phyloP scores from a whole-genome alignment of 495 filamentous ascomycete genomes.

The Terfezia claveryi region DNA sequence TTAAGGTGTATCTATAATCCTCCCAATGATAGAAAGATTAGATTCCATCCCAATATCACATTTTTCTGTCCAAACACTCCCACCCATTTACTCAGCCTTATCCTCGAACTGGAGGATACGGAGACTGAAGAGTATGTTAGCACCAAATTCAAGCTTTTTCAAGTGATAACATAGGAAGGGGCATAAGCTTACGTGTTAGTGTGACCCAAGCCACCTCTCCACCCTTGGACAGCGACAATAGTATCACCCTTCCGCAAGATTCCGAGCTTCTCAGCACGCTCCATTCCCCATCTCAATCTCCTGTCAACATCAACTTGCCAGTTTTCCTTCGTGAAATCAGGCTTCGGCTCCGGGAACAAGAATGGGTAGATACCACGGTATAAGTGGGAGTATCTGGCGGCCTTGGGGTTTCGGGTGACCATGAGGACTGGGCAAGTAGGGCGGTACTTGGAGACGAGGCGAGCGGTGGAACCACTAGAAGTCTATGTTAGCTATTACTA shows the following conservation, averaged over 20 bases:
- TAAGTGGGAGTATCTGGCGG: slow-evolving; percentile 76
- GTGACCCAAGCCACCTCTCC: slow-evolving; percentile 92
- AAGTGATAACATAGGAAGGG: not conserved
- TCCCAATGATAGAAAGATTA: not conserved
- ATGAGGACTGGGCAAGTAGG: slow-evolving; percentile 97
- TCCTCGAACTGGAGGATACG: not conserved
- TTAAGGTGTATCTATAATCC: not conserved
- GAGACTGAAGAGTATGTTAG: not conserved
- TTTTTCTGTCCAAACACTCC: too few relatives aligned
- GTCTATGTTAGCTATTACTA: not conserved
- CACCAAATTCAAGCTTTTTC: not conserved
- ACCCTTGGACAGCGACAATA: slow-evolving; percentile 91
- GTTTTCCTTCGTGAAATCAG: slow-evolving; percentile 64
- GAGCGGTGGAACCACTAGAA: slow-evolving; percentile 60
- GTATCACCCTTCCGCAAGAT: slow-evolving; percentile 62
- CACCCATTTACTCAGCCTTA: not conserved
- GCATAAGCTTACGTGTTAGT: slow-evolving; percentile 51
- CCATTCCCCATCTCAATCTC: slow-evolving; percentile 86
- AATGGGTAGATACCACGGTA: slow-evolving; percentile 98
- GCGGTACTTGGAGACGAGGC: slow-evolving; percentile 90
- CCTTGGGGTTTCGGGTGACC: slow-evolving; percentile 69
- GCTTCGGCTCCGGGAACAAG: slow-evolving; percentile 77
- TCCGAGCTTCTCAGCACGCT: slow-evolving; percentile 59
- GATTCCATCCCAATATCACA: too few relatives aligned
- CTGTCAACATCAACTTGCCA: slow-evolving; percentile 99